Evolutionary conservation across 2,329 filamentous ascomycete species (phyloP).

Genomic region (Aotearoamyces nothofagi): DNA sequence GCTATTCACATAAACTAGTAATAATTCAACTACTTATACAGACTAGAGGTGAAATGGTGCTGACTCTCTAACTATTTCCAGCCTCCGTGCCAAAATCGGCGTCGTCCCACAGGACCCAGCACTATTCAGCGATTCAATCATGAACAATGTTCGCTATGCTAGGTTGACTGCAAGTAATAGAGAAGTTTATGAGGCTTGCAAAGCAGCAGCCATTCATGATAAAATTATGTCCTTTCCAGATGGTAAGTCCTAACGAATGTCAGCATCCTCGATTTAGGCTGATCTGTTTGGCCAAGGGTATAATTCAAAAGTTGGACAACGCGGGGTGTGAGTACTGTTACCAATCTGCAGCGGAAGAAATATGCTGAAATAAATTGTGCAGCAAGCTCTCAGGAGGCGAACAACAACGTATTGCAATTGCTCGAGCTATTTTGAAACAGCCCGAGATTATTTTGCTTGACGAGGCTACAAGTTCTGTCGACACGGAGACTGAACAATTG

Average conservation of each 20-base stretch:
- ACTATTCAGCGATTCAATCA: slow-evolving; percentile 48
- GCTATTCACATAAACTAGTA: too few species aligned
- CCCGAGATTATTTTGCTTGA: slow-evolving; percentile 6
- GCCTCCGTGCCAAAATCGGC: slow-evolving; percentile 41
- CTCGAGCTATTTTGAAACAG: slow-evolving; percentile 5
- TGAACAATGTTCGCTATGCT: slow-evolving; percentile 50
- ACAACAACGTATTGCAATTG: slow-evolving; percentile 6
- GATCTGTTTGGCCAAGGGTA: slow-evolving; percentile 1
- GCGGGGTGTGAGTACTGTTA: slow-evolving; percentile 1
- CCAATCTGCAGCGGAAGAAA: too few species aligned
- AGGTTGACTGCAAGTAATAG: slow-evolving; percentile 42
- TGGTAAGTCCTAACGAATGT: too few species aligned
- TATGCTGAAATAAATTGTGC: too few species aligned
- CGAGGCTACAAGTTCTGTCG: slow-evolving; percentile 30
- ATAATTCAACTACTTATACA: too few species aligned
- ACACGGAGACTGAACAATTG: slow-evolving; percentile 31
- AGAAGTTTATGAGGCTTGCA: slow-evolving; percentile 26
- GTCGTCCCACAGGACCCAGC: slow-evolving; percentile 50
- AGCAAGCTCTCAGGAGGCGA: slow-evolving; percentile 6
- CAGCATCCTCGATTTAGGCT: neutral
- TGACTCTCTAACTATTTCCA: too few species aligned
- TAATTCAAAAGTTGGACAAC: slow-evolving; percentile 3
- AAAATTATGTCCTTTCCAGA: slow-evolving; percentile 6
- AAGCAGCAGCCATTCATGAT: slow-evolving; percentile 5
- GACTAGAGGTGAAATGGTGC: too few species aligned